Evolutionary conservation across 2,329 filamentous ascomycete genomes (phyloP), one percentile per base, ranked within the genome.

Genomic region (Chaetomium sp.): DNA sequence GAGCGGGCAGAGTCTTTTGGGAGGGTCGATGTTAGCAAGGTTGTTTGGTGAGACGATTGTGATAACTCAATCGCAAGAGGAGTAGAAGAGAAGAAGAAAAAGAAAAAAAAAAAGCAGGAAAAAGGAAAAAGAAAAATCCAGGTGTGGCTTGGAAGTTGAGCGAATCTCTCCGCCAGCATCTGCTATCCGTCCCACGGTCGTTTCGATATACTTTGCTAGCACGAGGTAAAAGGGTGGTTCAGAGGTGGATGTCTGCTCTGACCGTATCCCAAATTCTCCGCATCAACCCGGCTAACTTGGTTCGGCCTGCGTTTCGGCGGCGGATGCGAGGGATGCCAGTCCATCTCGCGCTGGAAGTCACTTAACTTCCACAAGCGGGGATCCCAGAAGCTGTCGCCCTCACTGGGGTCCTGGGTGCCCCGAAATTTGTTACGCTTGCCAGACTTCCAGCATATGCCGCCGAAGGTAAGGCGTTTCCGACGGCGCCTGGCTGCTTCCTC

Each of bases 1-100:
- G 76, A 95, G 82, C 56, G 92, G 92, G 76, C 92, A 96, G 72
- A 93, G 85, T 76, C 89, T 92, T 83, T 75, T 42, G 50, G 7
- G 27, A 6, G 70, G 74, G 64, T 63, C 63, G 65, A 65, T 27
- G 63, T 67, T 60, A 65, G 64, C 42, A 60, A 33, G 29, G 31
- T 8, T 19, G 47, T 42, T 16, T 33, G 57, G 42, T 35, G 19
- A 25, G 51, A 27, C 1, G n/a, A 4, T n/a, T 21, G 13, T 5
- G 42, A 47, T 9, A 16, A 16, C 7, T 25, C 25, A 13, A 29
- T 27, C 10, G 12, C 9, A 27, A 9, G 33, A 9, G 58, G 31
- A 76, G 75, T 71, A 68, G 57, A 60, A 27, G 69, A 27, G 65
- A 64, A 54, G 60, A 31, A 1, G 50, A 68, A 72, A 68, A 70